Base-by-base conservation (phyloP, 495 filamentous ascomycete species). In the Astrothelium macrocarpum region DNA sequence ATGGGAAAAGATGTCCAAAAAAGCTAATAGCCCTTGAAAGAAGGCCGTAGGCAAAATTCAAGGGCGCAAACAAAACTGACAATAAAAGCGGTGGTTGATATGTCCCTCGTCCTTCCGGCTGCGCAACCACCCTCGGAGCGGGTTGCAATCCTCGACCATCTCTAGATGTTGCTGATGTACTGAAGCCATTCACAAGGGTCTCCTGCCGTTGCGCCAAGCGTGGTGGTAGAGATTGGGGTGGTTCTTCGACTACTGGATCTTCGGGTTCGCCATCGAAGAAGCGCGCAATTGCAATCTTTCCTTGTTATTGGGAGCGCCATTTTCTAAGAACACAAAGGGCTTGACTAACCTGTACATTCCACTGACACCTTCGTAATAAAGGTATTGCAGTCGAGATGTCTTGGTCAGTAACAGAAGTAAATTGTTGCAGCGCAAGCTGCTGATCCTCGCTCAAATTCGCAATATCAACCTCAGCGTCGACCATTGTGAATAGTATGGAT, bases 251-350 rank as follows among this genome's bases (percentile, higher is more conserved):
- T 76, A 90, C 89, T 67, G 90, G 70, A 39, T 71, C 90, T 5
- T 93, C 78, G 4, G 84, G 87, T 39, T 97, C 95, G 59, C 95
- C 94, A 72, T 97, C 94, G 72, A 97, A 98, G 83, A 97, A 97
- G 70, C 93, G 93, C 59, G 94, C 82, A 59, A 98, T 89, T 34
- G 94, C 94, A 66, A 97, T 95, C 88, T 98, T 72, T 12, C 23
- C 28, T 46, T 62, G n/a, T 53, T 60, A 59, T 74, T 59, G 75
- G 68, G 46, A 58, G 45, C 32, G 31, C 64, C 61, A 23, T 12
- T 66, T 53, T 23, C 18, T 34, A 25, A 32, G 39, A 26, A 26
- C 29, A 62, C 9, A 23, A 53, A 20, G 32, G 59, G n/a, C 60
- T 61, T 46, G 46, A 71, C 80, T 3, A 67, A 94, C 90, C 81